Evolutionary conservation across 108 stramenopile species (phyloP).

Genomic region (Cyclostephanos tholiformis): DNA sequence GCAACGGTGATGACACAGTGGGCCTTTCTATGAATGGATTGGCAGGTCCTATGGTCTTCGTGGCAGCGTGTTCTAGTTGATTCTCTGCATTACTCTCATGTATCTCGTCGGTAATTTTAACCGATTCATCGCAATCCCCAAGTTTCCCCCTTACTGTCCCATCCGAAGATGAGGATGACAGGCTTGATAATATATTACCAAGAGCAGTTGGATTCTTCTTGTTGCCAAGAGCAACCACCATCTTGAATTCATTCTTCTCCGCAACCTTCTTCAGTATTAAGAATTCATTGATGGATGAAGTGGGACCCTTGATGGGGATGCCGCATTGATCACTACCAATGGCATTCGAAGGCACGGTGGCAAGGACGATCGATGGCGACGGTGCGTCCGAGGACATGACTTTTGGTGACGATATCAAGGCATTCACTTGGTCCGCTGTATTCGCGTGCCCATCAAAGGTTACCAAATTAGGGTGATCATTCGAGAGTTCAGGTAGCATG

Average conservation of each 20-base stretch:
- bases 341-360: neutral
- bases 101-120: neutral
- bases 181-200: neutral
- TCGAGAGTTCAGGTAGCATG: neutral
- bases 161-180: neutral
- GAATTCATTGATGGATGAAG: neutral
- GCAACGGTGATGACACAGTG: neutral
- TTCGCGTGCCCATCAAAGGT: neutral
- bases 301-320: neutral
- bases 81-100: neutral
- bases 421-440: neutral
- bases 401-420: neutral
- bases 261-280: constrained; percentile 10
- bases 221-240: neutral
- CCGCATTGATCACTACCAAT: neutral
- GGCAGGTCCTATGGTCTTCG: neutral
- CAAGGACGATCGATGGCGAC: neutral
- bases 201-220: neutral
- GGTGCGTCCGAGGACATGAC: neutral
- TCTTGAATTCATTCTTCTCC: constrained; percentile 18
- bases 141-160: neutral
- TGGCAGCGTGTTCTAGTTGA: neutral
- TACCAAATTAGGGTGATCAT: neutral
- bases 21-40: neutral
- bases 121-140: neutral